Conservation (phyloP, 352 stramenopile species). For the Phytopythium oedochilum region DNA sequence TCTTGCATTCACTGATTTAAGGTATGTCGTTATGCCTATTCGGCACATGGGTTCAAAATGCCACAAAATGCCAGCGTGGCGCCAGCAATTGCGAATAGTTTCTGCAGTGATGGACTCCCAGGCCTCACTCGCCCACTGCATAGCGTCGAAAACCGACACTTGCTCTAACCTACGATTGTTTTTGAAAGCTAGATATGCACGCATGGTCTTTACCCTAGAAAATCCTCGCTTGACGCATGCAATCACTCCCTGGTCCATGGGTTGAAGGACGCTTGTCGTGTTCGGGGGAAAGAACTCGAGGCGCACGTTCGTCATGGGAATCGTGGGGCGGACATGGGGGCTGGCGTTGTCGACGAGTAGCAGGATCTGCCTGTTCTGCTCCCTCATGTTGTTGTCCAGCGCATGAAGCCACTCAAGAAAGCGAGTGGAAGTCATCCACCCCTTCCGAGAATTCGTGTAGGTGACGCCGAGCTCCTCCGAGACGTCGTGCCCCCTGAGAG, state of each 20-base stretch:
- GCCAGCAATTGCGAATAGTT: conserved; percentile 8
- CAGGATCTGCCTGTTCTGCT: background rate
- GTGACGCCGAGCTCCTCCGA: background rate
- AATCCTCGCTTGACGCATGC: conserved; percentile 7
- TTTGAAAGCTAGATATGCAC: background rate
- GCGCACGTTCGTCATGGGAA: conserved; percentile 2
- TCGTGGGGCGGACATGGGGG: background rate
- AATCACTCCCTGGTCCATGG: conserved; percentile 5
- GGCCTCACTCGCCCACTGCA: background rate
- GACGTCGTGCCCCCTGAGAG: background rate
- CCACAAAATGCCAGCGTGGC: conserved; percentile 4
- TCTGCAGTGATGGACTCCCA: background rate
- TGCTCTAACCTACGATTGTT: background rate
- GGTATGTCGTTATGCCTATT: background rate
- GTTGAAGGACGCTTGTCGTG: conserved; percentile 4
- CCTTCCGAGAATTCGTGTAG: conserved; percentile 1
- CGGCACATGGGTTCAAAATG: background rate
- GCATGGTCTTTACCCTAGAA: background rate
- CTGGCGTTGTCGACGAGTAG: conserved; percentile 7
- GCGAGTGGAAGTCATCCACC: conserved; percentile 2
- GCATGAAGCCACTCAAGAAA: conserved; percentile 1
- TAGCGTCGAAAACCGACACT: background rate
- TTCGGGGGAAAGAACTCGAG: conserved; percentile 5
- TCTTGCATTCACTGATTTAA: background rate
- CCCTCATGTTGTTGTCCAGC: background rate